Percentiles rank a stretch among this genome's conserved stretches.
These are phyloP conservation scores for Boletus reticulatus DNA, from an alignment of 768 basidiomycete species.

Conservation along the genomic window DNA sequence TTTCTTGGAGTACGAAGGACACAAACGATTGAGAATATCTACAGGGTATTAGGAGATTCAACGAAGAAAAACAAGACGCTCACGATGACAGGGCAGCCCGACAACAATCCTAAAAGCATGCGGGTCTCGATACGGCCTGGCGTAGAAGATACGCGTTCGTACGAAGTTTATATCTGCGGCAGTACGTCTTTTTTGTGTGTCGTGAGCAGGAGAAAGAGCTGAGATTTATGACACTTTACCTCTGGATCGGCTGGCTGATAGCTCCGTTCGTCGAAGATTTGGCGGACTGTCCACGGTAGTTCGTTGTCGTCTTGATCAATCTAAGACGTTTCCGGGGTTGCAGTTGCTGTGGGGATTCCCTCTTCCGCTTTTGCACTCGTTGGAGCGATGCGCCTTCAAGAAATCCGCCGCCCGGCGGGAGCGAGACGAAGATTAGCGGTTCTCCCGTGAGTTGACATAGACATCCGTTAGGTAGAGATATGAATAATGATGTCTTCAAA, in stretches of 20 bases:
- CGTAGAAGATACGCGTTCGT: constrained; percentile 66
- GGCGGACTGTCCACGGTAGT: not conserved
- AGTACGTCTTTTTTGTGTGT: constrained; percentile 32
- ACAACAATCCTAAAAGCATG: constrained; percentile 49
- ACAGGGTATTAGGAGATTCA: not conserved
- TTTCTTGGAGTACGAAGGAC: constrained; percentile 41
- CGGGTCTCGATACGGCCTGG: constrained; percentile 53
- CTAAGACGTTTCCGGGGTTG: constrained; percentile 30
- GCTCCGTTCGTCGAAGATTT: constrained; percentile 5
- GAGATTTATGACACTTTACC: constrained; percentile 7
- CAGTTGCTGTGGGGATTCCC: constrained; percentile 9
- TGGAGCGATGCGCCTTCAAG: constrained; percentile 6
- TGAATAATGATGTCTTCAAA: constrained; percentile 69
- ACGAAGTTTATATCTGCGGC: constrained; percentile 52
- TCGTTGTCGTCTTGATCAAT: constrained; percentile 1
- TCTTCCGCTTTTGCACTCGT: constrained; percentile 23
- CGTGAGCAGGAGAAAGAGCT: constrained; percentile 1
- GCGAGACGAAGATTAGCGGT: constrained; percentile 51
- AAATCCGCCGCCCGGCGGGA: constrained; percentile 17
- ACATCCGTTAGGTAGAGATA: constrained; percentile 79
- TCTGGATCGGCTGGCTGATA: constrained; percentile 17
- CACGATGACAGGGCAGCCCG: constrained; percentile 71
- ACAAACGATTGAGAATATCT: constrained; percentile 69
- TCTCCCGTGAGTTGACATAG: constrained; percentile 80
- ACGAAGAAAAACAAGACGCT: constrained; percentile 16